Evolutionary conservation across 2,329 filamentous ascomycete genomes (phyloP).

Genomic region (Diaporthe velutina): DNA sequence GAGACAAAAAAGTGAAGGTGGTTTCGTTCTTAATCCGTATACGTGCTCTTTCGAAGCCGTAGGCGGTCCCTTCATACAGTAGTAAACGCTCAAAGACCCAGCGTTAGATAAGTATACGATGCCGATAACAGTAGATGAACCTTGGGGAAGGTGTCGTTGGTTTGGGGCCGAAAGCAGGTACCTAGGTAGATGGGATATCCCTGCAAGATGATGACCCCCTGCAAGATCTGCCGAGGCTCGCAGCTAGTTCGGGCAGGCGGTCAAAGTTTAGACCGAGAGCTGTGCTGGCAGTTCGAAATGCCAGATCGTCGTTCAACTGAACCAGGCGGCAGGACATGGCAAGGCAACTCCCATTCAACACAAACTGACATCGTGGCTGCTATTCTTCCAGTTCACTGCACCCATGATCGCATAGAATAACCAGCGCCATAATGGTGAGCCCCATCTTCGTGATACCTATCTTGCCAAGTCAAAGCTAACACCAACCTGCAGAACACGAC

Average conservation of each 20-base stretch:
- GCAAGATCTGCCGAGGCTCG: not conserved
- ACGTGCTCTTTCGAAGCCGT: no score
- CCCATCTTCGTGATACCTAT: accelerated
- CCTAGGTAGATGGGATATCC: not conserved
- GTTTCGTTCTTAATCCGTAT: no score
- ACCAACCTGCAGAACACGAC: slow-evolving; percentile 74
- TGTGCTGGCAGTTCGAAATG: slow-evolving; percentile 21
- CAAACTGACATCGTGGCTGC: no score
- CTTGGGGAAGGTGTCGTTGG: not conserved
- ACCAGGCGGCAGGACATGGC: not conserved
- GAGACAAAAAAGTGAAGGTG: no score
- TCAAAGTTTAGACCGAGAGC: not conserved
- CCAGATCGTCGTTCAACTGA: slow-evolving; percentile 7
- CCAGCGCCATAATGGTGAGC: slow-evolving; percentile 23
- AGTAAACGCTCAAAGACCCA: no score
- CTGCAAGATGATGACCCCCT: not conserved
- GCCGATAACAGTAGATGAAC: no score
- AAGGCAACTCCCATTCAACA: not conserved
- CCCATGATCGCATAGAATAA: not conserved
- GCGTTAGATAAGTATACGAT: no score
- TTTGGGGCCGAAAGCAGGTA: accelerated
- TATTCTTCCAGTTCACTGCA: not conserved
- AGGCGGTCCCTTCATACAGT: no score
- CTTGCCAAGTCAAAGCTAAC: not conserved
- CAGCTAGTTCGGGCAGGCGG: not conserved